phyloP scores from a whole-genome alignment of 305 asterid species.

The Fraxinus greggii region DNA sequence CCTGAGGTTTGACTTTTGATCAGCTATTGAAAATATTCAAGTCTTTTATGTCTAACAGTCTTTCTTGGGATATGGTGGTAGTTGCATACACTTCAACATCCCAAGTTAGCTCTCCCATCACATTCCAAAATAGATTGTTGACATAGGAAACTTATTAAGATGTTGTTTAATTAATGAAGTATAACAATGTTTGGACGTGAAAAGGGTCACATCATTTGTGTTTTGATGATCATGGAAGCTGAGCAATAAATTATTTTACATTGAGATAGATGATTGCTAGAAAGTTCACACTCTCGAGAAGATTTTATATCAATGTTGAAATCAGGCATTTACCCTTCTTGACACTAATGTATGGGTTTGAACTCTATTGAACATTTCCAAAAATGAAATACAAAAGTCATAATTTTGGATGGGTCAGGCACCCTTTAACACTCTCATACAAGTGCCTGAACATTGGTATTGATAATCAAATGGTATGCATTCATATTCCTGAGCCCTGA shows the following conservation, averaged over 20 bases:
- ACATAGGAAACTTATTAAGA: neutral
- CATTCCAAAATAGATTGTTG: neutral
- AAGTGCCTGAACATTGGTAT: neutral
- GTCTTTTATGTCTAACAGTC: neutral
- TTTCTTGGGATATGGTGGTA: neutral
- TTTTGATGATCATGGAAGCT: neutral
- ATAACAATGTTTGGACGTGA: neutral
- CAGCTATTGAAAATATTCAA: neutral
- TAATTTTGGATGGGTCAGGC: neutral
- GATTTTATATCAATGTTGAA: neutral
- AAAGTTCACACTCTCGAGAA: neutral
- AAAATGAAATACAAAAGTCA: neutral
- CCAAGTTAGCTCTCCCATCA: neutral
- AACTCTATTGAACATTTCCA: neutral
- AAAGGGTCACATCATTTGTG: neutral
- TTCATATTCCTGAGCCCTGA: neutral
- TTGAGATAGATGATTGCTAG: neutral
- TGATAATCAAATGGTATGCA: neutral
- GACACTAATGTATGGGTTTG: neutral
- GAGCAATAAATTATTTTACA: neutral
- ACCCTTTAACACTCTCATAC: neutral
- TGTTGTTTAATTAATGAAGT: neutral
- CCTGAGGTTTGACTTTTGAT: constrained; percentile 56
- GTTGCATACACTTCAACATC: neutral
- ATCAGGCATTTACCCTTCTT: neutral